These are phyloP conservation scores for Suillus weaverae DNA, from an alignment of 768 basidiomycete genomes.

Conservation along the genomic window DNA sequence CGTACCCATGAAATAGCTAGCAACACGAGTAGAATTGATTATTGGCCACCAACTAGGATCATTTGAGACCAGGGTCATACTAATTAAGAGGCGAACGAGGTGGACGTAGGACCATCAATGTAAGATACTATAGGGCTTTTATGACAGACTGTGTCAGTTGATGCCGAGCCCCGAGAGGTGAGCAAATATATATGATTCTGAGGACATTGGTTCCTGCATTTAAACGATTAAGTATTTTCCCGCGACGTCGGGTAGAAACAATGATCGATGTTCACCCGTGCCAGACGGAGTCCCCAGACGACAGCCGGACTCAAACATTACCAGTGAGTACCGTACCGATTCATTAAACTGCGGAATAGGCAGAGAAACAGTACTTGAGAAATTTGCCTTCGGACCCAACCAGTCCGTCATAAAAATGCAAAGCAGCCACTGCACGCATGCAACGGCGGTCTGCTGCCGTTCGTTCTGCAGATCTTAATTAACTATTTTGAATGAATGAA, in stretches of 20 bases:
- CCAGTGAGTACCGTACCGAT: no score
- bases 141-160: background rate
- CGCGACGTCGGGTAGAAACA: background rate
- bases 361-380: no score
- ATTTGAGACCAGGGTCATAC: background rate
- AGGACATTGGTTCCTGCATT: slow-evolving; percentile 1
- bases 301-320: background rate
- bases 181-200: background rate
- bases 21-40: background rate
- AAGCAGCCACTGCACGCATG: background rate
- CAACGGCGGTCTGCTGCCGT: background rate
- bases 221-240: background rate
- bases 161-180: background rate
- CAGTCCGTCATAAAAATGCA: no score
- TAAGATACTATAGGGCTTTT: background rate
- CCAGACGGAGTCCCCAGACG: background rate
- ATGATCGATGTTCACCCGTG: background rate
- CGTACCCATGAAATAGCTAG: background rate
- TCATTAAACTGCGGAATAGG: background rate
- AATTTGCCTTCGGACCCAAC: no score
- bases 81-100: background rate
- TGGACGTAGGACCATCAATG: background rate
- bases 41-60: background rate
- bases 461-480: background rate
- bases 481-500: no score